Evolutionary conservation across 768 basidiomycete species (phyloP).

Genomic region (Podaxis sp.): DNA sequence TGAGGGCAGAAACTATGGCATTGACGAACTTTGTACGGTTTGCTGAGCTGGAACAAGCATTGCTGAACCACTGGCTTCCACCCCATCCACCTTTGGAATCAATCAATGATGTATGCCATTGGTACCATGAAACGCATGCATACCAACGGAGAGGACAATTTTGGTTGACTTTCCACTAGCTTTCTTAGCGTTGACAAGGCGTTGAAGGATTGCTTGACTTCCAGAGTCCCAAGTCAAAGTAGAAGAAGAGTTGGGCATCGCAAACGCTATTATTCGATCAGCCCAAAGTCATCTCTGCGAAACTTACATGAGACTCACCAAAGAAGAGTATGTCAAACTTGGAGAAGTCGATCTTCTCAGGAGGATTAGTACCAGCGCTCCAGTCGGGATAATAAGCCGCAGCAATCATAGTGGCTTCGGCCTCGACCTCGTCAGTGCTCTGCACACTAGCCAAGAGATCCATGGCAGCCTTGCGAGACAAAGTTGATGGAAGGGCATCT

Average conservation of each 20-base stretch:
- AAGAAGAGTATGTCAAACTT: constrained; percentile 71
- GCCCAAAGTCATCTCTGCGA: not conserved
- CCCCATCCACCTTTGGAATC: constrained; percentile 61
- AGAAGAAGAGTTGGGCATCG: constrained; percentile 58
- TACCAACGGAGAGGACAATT: constrained; percentile 67
- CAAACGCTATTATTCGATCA: constrained; percentile 52
- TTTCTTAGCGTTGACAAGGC: constrained; percentile 57
- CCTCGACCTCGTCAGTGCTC: not conserved
- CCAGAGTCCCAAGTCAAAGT: constrained; percentile 51
- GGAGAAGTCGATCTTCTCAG: constrained; percentile 58
- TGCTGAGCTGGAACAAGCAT: constrained; percentile 47
- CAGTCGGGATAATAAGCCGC: constrained; percentile 56
- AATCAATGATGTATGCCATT: not conserved
- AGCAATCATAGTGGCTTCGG: constrained; percentile 26
- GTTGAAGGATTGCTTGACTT: constrained; percentile 49
- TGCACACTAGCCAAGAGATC: constrained; percentile 6
- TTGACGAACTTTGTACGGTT: constrained; percentile 58
- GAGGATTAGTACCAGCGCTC: constrained; percentile 46
- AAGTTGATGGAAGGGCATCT: constrained; percentile 35
- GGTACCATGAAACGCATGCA: constrained; percentile 27
- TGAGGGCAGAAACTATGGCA: constrained; percentile 55
- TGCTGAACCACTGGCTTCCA: constrained; percentile 66
- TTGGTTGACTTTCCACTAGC: constrained; percentile 58
- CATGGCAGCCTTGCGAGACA: constrained; percentile 18
- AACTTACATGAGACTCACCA: constrained; percentile 32